Conservation (phyloP, 208 protist species). For the Trypanosoma platydactyli region DNA sequence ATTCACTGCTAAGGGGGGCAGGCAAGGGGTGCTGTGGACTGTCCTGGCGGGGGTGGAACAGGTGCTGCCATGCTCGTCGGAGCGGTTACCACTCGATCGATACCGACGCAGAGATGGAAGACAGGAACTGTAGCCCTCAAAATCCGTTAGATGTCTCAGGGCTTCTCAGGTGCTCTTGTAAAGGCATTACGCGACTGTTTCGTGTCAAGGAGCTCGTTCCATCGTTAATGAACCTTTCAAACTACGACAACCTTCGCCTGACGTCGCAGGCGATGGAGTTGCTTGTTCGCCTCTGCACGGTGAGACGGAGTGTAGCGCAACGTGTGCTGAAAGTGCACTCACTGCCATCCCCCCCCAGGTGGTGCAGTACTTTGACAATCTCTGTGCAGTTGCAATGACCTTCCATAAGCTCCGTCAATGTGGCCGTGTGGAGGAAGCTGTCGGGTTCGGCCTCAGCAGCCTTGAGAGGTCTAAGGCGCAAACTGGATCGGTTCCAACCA, state of each 20-base stretch:
- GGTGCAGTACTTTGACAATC: constrained; percentile 53
- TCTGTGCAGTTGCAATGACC: constrained; percentile 56
- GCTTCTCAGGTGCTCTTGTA: constrained; percentile 42
- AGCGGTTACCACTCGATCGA: constrained; percentile 14
- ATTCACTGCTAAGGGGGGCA: constrained; percentile 1
- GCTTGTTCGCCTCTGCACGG: constrained; percentile 60
- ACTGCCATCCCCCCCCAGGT: constrained; percentile 54
- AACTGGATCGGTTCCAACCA: not conserved
- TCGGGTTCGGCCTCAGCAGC: constrained; percentile 30
- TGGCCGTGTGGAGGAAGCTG: constrained; percentile 33
- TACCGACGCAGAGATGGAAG: not conserved
- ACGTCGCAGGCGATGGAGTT: constrained; percentile 68
- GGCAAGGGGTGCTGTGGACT: not conserved
- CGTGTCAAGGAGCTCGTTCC: constrained; percentile 49
- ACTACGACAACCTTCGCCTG: constrained; percentile 50
- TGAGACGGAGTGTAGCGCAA: constrained; percentile 60
- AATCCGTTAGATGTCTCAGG: constrained; percentile 32
- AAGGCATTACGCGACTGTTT: constrained; percentile 39
- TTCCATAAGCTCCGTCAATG: constrained; percentile 24
- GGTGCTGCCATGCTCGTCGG: too few species aligned
- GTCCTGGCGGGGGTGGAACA: not conserved
- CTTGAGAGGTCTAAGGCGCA: constrained; percentile 25
- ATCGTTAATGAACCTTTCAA: constrained; percentile 57
- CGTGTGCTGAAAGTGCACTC: constrained; percentile 67
- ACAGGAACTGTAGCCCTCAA: not conserved